Percentiles rank a stretch among this genome's conserved stretches.
These are phyloP conservation scores for Wakefieldia striispora DNA, from an alignment of 768 basidiomycete species.

Conservation along the genomic window DNA sequence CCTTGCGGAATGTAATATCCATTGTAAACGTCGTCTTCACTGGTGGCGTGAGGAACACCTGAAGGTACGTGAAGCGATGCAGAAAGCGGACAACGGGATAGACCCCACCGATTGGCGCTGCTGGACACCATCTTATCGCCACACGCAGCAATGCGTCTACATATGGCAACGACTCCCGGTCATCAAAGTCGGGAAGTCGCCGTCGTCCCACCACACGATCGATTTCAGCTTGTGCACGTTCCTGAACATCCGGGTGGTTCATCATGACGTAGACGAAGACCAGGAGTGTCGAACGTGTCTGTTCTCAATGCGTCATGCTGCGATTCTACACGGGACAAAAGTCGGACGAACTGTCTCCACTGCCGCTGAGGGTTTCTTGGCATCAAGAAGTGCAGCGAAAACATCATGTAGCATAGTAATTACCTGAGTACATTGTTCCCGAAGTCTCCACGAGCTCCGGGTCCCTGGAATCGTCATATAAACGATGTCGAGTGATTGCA, in stretches of 20 bases:
- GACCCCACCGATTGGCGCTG: conserved; percentile 22
- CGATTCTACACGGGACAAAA: too few species aligned
- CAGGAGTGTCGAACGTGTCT: conserved; percentile 25
- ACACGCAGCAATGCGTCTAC: conserved; percentile 21
- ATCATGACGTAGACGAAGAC: conserved; percentile 29
- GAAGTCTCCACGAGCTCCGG: conserved; percentile 8
- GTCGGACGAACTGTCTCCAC: conserved; percentile 29
- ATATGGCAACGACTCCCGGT: conserved; percentile 29
- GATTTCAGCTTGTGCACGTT: conserved; percentile 31
- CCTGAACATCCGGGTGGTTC: conserved; percentile 23
- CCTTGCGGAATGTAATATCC: conserved; percentile 34
- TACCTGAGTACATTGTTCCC: too few species aligned
- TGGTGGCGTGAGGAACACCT: conserved; percentile 44
- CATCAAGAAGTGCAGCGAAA: too few species aligned
- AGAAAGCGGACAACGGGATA: background rate
- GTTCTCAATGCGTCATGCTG: too few species aligned
- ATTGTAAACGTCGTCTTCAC: conserved; percentile 36
- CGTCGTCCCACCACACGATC: conserved; percentile 26
- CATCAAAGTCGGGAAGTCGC: conserved; percentile 31
- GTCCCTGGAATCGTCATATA: background rate
- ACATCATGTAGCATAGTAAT: too few species aligned
- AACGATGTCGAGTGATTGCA: background rate
- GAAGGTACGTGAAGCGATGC: background rate
- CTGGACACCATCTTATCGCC: conserved; percentile 23
- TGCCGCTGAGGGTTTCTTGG: too few species aligned